phyloP scores from a whole-genome alignment of 1,284 basidiomycete genomes.

The Moesziomyces parantarcticus region DNA sequence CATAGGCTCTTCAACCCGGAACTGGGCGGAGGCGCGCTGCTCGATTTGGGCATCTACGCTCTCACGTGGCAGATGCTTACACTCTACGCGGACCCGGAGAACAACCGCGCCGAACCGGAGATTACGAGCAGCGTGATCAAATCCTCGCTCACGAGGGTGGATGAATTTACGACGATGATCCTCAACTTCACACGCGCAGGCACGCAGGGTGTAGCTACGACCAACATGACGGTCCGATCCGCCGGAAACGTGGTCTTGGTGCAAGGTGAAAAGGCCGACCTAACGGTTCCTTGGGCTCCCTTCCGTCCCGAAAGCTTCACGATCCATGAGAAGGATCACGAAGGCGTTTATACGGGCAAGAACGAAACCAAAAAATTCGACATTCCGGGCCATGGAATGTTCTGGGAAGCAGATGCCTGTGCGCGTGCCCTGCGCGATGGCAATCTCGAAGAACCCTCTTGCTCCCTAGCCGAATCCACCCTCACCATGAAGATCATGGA shows the following conservation, averaged over 20 bases:
- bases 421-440: constrained; percentile 81
- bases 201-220: constrained; percentile 58
- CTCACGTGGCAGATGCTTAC: constrained; percentile 57
- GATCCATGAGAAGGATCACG: constrained; percentile 47
- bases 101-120: constrained; percentile 73
- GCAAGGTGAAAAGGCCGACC: constrained; percentile 66
- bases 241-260: constrained; percentile 31
- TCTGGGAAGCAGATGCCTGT: constrained; percentile 78
- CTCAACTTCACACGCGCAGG: constrained; percentile 75
- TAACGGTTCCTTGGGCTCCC: constrained; percentile 75
- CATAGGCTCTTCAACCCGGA: constrained; percentile 83
- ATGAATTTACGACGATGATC: constrained; percentile 80
- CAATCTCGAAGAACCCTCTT: constrained; percentile 78
- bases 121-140: constrained; percentile 74
- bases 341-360: constrained; percentile 32
- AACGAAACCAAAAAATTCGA: constrained; percentile 72
- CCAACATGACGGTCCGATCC: constrained; percentile 34
- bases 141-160: constrained; percentile 80
- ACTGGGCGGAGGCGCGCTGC: constrained; percentile 83
- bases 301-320: constrained; percentile 70
- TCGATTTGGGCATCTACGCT: constrained; percentile 74
- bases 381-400: constrained; percentile 71
- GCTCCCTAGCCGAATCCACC: constrained; percentile 72
- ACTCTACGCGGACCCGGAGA: constrained; percentile 66
- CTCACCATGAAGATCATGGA: constrained; percentile 60